phyloP scores from a whole-genome alignment of 2,329 filamentous ascomycete species.

The Dryadomyces quercivorus region DNA sequence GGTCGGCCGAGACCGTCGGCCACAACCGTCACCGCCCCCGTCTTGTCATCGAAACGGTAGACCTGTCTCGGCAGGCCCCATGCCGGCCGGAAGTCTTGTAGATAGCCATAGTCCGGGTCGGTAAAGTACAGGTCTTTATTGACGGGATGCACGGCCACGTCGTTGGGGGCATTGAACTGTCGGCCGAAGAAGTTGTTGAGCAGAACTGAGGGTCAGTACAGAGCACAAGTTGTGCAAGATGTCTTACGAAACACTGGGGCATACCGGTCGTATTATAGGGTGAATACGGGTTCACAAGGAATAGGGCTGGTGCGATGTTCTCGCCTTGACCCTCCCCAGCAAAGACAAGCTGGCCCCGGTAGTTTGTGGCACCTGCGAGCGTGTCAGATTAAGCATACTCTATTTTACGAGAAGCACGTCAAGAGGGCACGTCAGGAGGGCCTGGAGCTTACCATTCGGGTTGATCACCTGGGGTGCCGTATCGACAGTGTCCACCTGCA shows the following conservation, averaged over 20 bases:
- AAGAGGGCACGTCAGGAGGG: no score
- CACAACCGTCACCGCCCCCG: slow-evolving; percentile 38
- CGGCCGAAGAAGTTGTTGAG: slow-evolving; percentile 48
- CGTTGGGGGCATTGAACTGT: slow-evolving; percentile 48
- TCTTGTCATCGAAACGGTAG: slow-evolving; percentile 40
- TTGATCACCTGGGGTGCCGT: slow-evolving; percentile 33
- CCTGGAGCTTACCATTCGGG: slow-evolving; percentile 29
- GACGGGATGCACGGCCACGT: slow-evolving; percentile 37
- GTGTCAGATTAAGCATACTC: background rate
- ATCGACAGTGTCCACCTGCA: slow-evolving; percentile 22
- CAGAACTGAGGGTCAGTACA: slow-evolving; percentile 24
- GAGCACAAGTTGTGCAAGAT: background rate
- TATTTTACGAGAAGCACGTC: no score
- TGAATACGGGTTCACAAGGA: slow-evolving; percentile 28
- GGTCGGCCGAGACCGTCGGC: slow-evolving; percentile 44
- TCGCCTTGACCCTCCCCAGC: slow-evolving; percentile 37
- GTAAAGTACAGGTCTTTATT: slow-evolving; percentile 54
- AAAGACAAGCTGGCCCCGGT: slow-evolving; percentile 34
- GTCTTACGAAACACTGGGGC: no score
- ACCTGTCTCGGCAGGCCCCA: slow-evolving; percentile 45
- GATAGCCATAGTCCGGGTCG: slow-evolving; percentile 46
- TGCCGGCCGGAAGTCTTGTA: slow-evolving; percentile 42
- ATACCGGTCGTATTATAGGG: slow-evolving; percentile 39
- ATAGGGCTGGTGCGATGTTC: slow-evolving; percentile 24
- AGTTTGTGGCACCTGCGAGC: slow-evolving; percentile 34